These are phyloP conservation scores for Diversispora epigaea DNA, from an alignment of 192 early-diverging fungal species.

Conservation along the genomic window DNA sequence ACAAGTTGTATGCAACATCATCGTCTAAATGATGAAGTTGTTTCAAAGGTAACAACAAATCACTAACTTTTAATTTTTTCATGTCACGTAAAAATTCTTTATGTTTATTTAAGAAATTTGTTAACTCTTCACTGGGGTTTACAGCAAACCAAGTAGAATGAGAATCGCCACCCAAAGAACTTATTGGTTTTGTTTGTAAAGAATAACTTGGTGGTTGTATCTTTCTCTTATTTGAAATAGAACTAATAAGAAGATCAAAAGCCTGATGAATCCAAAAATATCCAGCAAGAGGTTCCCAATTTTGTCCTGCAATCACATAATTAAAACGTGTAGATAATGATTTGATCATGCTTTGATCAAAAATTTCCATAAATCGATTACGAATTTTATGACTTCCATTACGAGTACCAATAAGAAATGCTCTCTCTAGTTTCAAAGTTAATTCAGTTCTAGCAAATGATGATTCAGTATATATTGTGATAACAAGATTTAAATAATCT, in stretches of 20 bases:
- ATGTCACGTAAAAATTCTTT: constrained; percentile 62
- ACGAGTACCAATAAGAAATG: constrained; percentile 89
- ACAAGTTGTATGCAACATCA: constrained; percentile 69
- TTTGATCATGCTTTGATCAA: constrained; percentile 75
- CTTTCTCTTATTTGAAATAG: constrained; percentile 45
- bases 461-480: constrained; percentile 83
- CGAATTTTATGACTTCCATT: constrained; percentile 78
- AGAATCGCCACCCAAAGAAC: constrained; percentile 24
- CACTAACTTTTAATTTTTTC: constrained; percentile 46
- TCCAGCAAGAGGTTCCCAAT: constrained; percentile 86
- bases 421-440: constrained; percentile 89
- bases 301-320: constrained; percentile 90
- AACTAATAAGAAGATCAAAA: constrained; percentile 80
- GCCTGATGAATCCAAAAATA: constrained; percentile 95
- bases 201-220: constrained; percentile 42
- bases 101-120: constrained; percentile 52
- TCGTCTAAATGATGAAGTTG: constrained; percentile 68
- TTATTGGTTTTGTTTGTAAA: constrained; percentile 51
- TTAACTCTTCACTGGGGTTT: constrained; percentile 39
- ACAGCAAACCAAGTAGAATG: constrained; percentile 28
- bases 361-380: constrained; percentile 74
- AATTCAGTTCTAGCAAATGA: constrained; percentile 85
- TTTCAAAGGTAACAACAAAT: constrained; percentile 58
- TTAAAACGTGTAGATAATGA: constrained; percentile 73
- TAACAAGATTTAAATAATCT: constrained; percentile 87